Conservation (phyloP, 1,139 yeast species). For the Chernovozyma sophiae-reginae region DNA sequence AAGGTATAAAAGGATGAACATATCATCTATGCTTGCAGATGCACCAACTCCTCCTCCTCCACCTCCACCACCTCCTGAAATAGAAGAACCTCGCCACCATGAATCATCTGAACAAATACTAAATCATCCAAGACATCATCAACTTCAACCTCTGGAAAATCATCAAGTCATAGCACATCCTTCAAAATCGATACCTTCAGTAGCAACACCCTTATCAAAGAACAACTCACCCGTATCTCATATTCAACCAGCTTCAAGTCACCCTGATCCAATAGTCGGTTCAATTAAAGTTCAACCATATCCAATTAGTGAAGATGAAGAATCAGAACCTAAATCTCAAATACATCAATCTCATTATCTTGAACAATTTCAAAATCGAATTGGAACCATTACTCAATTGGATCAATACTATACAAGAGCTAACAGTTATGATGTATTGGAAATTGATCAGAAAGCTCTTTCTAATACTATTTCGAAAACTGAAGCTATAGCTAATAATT, state of each 20-base stretch:
- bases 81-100: no score
- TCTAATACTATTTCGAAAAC: conserved; percentile 22
- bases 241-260: not conserved
- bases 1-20: conserved; percentile 34
- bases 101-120: not conserved
- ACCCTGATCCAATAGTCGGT: not conserved
- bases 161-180: not conserved
- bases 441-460: conserved; percentile 25
- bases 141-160: not conserved
- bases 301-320: conserved; percentile 1
- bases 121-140: not conserved
- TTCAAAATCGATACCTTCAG: not conserved
- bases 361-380: conserved; percentile 1
- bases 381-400: conserved; percentile 20
- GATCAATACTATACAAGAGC: conserved; percentile 26
- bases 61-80: not conserved
- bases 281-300: not conserved
- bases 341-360: conserved; percentile 3
- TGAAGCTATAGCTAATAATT: conserved; percentile 26
- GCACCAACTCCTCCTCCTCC: conserved; percentile 8
- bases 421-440: conserved; percentile 23
- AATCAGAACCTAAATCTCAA: not conserved
- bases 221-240: not conserved
- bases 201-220: not conserved
- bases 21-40: conserved; percentile 38